These are phyloP conservation scores for Septoria petroselini DNA, from an alignment of 2,329 filamentous ascomycete genomes.

Conservation along the genomic window DNA sequence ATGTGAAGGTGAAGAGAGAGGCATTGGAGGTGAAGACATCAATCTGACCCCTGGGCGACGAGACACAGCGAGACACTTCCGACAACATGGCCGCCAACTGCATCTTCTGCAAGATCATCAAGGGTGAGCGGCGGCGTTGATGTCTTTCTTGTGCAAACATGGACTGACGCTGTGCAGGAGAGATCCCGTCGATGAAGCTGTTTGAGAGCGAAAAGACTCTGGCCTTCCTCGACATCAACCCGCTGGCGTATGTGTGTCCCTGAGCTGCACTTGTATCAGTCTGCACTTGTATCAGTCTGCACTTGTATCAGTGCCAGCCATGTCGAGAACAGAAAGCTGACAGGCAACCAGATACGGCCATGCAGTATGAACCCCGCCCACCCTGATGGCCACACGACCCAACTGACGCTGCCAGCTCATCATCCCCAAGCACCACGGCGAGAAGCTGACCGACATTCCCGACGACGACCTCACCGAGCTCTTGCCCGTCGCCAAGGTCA, in stretches of 20 bases:
- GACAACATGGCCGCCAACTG: constrained; percentile 58
- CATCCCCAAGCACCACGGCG: constrained; percentile 92
- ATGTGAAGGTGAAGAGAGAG: constrained; percentile 14
- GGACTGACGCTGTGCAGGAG: constrained; percentile 70
- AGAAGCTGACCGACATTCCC: constrained; percentile 86
- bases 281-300: too few relatives aligned
- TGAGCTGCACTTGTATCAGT: neutral
- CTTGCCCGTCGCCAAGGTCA: constrained; percentile 71
- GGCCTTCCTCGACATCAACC: constrained; percentile 94
- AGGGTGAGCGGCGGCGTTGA: constrained; percentile 65
- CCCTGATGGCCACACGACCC: constrained; percentile 16
- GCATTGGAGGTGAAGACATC: constrained; percentile 1
- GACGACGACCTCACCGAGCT: constrained; percentile 83
- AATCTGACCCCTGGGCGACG: too few relatives aligned
- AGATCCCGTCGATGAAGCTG: constrained; percentile 95
- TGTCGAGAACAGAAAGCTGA: constrained; percentile 10
- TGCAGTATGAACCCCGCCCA: constrained; percentile 59
- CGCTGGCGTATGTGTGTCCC: constrained; percentile 49
- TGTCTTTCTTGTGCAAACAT: neutral
- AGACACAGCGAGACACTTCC: neutral
- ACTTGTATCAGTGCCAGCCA: neutral
- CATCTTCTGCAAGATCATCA: constrained; percentile 98
- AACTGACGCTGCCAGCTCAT: constrained; percentile 87
- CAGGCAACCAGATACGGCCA: constrained; percentile 60
- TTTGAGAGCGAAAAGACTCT: constrained; percentile 90